Evolutionary conservation across 2,329 filamentous ascomycete species (phyloP).

Genomic region (Verticillium tricorpus): DNA sequence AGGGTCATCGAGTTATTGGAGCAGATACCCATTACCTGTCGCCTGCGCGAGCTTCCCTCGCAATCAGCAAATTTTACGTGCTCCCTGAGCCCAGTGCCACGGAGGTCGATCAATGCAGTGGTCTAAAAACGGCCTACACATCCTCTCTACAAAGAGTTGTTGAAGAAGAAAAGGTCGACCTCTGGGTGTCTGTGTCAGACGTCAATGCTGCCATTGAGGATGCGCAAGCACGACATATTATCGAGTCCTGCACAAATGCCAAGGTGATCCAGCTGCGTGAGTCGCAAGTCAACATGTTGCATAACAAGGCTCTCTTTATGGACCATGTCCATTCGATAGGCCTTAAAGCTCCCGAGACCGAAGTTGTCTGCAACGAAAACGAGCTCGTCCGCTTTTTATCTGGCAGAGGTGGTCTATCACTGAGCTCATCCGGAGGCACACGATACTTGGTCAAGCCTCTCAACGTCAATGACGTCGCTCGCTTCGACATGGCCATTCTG

Average conservation of each 20-base stretch:
- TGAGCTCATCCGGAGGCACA: constrained; percentile 16
- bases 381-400: constrained; percentile 35
- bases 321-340: constrained; percentile 34
- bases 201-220: constrained; percentile 63
- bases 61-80: constrained; percentile 50
- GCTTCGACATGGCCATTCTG: constrained; percentile 60
- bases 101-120: not conserved
- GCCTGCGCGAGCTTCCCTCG: constrained; percentile 44
- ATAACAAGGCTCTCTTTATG: constrained; percentile 64
- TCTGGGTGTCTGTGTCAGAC: constrained; percentile 74
- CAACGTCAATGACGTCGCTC: constrained; percentile 54
- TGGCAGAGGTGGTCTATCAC: not conserved
- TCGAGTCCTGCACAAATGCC: constrained; percentile 55
- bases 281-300: constrained; percentile 52
- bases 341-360: constrained; percentile 48
- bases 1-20: constrained; percentile 66
- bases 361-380: constrained; percentile 46
- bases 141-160: constrained; percentile 55
- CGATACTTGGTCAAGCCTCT: constrained; percentile 64
- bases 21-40: constrained; percentile 51
- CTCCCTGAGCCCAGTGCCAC: constrained; percentile 30
- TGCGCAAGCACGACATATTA: constrained; percentile 55
- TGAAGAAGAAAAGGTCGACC: constrained; percentile 53
- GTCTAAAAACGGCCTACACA: constrained; percentile 41
- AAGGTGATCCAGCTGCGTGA: constrained; percentile 49